Evolutionary conservation across 176 grass and related monocot species (phyloP).

Genomic region (Oryza glumipatula): DNA sequence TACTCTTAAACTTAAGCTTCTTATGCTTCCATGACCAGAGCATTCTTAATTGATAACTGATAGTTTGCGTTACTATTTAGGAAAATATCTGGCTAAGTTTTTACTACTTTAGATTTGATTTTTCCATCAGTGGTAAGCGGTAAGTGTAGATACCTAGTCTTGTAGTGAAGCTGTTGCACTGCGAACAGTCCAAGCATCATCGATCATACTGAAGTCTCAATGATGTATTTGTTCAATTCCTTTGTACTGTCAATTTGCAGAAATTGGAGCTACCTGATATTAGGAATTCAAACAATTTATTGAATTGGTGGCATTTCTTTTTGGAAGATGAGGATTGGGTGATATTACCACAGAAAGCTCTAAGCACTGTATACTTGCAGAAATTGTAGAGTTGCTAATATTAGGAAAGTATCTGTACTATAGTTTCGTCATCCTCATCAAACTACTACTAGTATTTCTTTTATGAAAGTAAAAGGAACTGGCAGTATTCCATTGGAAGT

Average conservation of each 20-base stretch:
- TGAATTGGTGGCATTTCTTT: neutral
- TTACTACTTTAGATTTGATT: conserved; percentile 7
- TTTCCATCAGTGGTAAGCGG: neutral
- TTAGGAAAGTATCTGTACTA: neutral
- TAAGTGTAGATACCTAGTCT: neutral
- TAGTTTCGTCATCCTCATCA: neutral
- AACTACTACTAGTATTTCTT: neutral
- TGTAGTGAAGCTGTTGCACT: neutral
- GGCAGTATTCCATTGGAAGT: neutral
- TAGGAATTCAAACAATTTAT: conserved; percentile 10
- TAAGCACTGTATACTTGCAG: neutral
- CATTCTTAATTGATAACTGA: neutral
- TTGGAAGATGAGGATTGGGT: neutral
- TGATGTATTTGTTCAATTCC: neutral
- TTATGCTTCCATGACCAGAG: neutral
- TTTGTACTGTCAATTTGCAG: neutral
- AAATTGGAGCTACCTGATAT: neutral
- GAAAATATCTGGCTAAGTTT: conserved; percentile 3
- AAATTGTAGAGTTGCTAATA: neutral
- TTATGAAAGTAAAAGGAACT: neutral
- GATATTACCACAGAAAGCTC: conserved; percentile 5
- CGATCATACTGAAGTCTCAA: neutral
- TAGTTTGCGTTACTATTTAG: neutral
- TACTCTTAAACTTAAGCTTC: neutral
- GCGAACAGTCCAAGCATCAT: neutral